A percentile compares a stretch with the other conserved stretches of the same genome.
Conservation (phyloP, 306 rosid genomes). For the Crataegus laevigata region DNA sequence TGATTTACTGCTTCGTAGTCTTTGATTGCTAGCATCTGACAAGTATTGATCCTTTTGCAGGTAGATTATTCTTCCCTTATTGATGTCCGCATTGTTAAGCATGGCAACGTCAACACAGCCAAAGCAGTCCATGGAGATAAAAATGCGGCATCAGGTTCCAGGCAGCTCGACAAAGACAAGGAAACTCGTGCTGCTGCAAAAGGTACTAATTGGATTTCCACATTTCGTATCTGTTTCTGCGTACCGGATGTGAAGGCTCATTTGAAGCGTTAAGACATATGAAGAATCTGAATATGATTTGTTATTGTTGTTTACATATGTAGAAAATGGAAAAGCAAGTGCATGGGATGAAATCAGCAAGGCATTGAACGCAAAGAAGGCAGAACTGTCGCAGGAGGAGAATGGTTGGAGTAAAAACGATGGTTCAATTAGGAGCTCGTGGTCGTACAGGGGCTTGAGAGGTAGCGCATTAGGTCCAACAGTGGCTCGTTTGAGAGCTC, state of each 20-base stretch:
- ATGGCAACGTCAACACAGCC: constrained; percentile 24
- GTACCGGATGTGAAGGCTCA: too few species aligned
- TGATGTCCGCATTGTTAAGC: constrained; percentile 40
- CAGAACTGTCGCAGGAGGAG: constrained; percentile 40
- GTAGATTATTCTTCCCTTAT: constrained; percentile 41
- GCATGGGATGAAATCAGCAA: constrained; percentile 81
- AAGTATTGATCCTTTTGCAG: constrained; percentile 23
- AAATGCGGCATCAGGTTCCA: constrained; percentile 23
- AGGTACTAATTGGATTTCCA: constrained; percentile 34
- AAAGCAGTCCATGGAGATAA: constrained; percentile 6
- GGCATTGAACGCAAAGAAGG: constrained; percentile 62
- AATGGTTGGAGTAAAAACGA: constrained; percentile 47
- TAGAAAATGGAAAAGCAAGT: constrained; percentile 59
- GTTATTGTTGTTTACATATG: constrained; percentile 12
- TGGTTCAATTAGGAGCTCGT: constrained; percentile 41
- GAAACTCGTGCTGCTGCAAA: constrained; percentile 24
- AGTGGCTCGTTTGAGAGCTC: constrained; percentile 59
- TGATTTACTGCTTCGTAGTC: neutral
- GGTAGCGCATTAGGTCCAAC: constrained; percentile 88
- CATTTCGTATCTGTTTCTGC: neutral
- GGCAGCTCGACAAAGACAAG: constrained; percentile 8
- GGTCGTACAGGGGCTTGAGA: constrained; percentile 63
- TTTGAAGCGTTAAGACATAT: neutral
- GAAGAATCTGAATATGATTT: constrained; percentile 11
- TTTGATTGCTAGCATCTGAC: constrained; percentile 19